These are phyloP conservation scores for Mimosa bimucronata DNA, from an alignment of 306 rosid species.

Conservation along the genomic window DNA sequence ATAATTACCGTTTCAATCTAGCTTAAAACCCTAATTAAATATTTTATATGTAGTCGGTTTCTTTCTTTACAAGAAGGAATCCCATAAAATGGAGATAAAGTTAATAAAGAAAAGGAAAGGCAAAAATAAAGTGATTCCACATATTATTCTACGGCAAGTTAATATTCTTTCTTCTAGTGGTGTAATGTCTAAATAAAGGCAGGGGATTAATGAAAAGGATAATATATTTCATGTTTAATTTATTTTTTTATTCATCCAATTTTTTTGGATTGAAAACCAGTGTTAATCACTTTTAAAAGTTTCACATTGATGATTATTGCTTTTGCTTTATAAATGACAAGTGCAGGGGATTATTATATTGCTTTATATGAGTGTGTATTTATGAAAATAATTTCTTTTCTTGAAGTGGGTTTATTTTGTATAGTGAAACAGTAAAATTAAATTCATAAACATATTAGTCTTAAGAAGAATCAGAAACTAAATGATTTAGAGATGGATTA, in stretches of 20 bases:
- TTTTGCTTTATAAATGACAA: not conserved
- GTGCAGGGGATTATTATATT: too few relatives aligned
- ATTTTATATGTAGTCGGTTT: not conserved
- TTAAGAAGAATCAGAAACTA: not conserved
- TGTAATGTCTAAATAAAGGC: not conserved
- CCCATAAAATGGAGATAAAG: not conserved
- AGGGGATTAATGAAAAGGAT: not conserved
- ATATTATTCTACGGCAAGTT: not conserved
- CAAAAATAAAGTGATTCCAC: not conserved
- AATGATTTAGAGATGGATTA: not conserved
- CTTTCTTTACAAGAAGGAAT: conserved; percentile 12
- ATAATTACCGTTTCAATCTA: not conserved
- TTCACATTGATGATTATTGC: not conserved
- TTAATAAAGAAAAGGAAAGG: not conserved
- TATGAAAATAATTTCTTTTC: not conserved
- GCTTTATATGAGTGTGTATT: too few relatives aligned
- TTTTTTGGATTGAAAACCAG: not conserved
- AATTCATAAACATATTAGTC: not conserved
- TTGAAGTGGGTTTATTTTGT: not conserved
- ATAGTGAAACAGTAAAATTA: not conserved
- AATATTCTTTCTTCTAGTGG: not conserved
- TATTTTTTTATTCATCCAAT: not conserved
- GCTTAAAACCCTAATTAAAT: not conserved
- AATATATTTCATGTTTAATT: not conserved
- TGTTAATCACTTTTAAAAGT: not conserved